Evolutionary conservation across 352 stramenopile genomes (phyloP).

Genomic region (Phytophthora crassamura): DNA sequence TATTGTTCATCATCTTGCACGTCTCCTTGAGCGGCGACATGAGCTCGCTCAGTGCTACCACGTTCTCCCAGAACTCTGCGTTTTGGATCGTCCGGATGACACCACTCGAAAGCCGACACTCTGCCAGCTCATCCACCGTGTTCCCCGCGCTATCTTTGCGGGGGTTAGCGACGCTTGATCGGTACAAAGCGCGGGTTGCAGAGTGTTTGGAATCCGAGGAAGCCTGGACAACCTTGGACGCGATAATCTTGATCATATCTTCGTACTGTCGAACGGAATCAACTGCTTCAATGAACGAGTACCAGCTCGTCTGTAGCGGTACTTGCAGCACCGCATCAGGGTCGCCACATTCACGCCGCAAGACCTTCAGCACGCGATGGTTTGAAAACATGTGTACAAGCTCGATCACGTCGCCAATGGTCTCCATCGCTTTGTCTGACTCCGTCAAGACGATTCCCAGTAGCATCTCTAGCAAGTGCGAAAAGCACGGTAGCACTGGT

Average conservation of each 20-base stretch:
- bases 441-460: conserved; percentile 69
- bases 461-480: conserved; percentile 56
- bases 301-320: conserved; percentile 60
- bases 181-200: neutral
- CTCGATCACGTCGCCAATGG: conserved; percentile 73
- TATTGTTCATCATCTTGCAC: conserved; percentile 64
- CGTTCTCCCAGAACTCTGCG: conserved; percentile 75
- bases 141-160: conserved; percentile 58
- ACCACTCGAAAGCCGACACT: conserved; percentile 43
- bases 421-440: conserved; percentile 52
- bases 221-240: conserved; percentile 56
- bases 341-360: conserved; percentile 74
- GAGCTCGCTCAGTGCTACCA: conserved; percentile 76
- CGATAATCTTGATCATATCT: conserved; percentile 88
- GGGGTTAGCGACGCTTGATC: conserved; percentile 12
- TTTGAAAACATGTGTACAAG: conserved; percentile 74
- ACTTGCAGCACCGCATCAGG: conserved; percentile 57
- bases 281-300: conserved; percentile 83
- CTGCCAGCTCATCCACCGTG: conserved; percentile 52
- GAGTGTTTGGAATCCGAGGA: conserved; percentile 22
- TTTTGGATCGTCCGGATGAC: conserved; percentile 69
- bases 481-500: conserved; percentile 70
- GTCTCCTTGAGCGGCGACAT: conserved; percentile 85
- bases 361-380: conserved; percentile 53
- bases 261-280: conserved; percentile 83